Evolutionary conservation across 2,329 filamentous ascomycete species (phyloP).

Genomic region (Aureobasidium pullulans): DNA sequence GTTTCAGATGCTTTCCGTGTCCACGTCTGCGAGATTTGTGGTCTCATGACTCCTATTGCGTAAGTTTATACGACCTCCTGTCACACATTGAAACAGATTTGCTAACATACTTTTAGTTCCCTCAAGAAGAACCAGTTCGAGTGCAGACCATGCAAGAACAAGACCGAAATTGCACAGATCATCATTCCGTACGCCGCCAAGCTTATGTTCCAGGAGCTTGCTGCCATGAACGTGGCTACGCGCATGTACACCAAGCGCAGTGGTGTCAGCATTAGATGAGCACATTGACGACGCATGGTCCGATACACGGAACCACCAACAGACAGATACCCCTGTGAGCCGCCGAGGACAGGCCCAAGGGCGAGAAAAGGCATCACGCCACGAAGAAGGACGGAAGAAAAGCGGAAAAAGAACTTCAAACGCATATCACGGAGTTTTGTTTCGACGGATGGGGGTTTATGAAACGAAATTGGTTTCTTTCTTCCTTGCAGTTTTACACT

Average conservation of each 20-base stretch:
- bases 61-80: constrained; percentile 48
- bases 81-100: constrained; percentile 21
- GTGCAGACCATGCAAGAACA: constrained; percentile 97
- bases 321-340: too few species aligned
- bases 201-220: constrained; percentile 94
- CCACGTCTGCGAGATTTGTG: constrained; percentile 97
- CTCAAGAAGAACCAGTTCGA: constrained; percentile 94
- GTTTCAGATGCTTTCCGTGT: constrained; percentile 97
- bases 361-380: background rate
- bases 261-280: constrained; percentile 14
- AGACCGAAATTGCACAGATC: constrained; percentile 95
- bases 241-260: constrained; percentile 72
- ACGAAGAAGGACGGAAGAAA: background rate
- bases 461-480: constrained; percentile 4
- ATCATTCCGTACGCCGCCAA: constrained; percentile 98
- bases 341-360: background rate
- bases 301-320: background rate
- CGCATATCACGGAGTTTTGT: constrained; percentile 4
- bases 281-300: background rate
- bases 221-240: constrained; percentile 96
- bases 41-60: constrained; percentile 98
- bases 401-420: background rate
- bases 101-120: constrained; percentile 20
- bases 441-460: background rate
- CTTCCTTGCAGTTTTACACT: background rate